phyloP scores from a whole-genome alignment of 306 rosid genomes.

The Cicer pinnatifidum region DNA sequence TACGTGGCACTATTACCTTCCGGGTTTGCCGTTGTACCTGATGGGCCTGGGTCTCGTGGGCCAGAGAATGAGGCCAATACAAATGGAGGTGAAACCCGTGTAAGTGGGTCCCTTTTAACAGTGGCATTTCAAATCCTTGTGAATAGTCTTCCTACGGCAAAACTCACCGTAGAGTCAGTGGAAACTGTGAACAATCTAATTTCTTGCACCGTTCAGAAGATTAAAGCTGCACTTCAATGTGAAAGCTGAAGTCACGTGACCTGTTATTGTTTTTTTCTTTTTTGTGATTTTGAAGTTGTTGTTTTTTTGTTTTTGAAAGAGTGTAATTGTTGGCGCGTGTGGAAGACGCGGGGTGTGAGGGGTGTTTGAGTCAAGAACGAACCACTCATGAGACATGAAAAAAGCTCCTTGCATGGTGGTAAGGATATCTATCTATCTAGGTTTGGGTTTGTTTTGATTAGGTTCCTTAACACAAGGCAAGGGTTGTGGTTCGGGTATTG shows the following conservation, averaged over 20 bases:
- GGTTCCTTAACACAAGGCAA: slow-evolving; percentile 56
- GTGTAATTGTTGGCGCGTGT: slow-evolving; percentile 43
- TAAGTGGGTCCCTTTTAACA: slow-evolving; percentile 79
- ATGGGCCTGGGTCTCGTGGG: slow-evolving; percentile 71
- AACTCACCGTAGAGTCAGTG: slow-evolving; percentile 94
- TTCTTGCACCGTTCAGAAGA: slow-evolving; percentile 91
- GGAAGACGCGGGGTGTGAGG: slow-evolving; percentile 34
- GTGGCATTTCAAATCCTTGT: slow-evolving; percentile 96
- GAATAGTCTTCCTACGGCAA: slow-evolving; percentile 87
- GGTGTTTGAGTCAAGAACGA: slow-evolving; percentile 99
- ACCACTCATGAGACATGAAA: slow-evolving; percentile 57
- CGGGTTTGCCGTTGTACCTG: slow-evolving; percentile 84
- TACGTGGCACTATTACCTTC: slow-evolving; percentile 90
- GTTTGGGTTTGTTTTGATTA: not conserved
- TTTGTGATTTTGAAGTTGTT: not conserved
- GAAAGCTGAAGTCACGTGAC: slow-evolving; percentile 58
- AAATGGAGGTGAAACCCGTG: slow-evolving; percentile 44
- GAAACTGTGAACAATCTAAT: slow-evolving; percentile 93
- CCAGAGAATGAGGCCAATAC: not conserved
- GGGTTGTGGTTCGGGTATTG: slow-evolving; percentile 99
- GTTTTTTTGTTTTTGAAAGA: not conserved
- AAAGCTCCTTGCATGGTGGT: slow-evolving; percentile 69
- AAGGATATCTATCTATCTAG: slow-evolving; percentile 42
- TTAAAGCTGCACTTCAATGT: slow-evolving; percentile 82
- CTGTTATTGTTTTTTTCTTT: not conserved